Percentiles rank a stretch among this genome's conserved stretches.
Conservation (phyloP, 306 rosid genomes). For the Medicago ruthenica region DNA sequence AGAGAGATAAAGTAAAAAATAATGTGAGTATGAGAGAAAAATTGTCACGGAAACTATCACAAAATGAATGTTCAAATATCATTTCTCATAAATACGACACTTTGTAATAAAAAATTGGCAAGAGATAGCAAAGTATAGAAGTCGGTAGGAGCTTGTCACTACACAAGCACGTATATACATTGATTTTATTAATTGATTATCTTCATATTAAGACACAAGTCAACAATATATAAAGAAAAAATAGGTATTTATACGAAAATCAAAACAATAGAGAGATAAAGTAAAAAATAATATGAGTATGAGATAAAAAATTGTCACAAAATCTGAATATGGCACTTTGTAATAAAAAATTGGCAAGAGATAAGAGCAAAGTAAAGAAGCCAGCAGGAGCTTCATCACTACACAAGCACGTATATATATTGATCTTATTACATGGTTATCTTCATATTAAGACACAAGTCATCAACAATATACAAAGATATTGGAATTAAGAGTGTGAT, state of each 20-base stretch:
- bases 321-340: constrained; percentile 19
- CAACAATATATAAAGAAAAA: neutral
- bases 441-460: no score
- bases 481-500: neutral
- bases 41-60: no score
- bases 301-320: neutral
- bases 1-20: no score
- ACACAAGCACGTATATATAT: constrained; percentile 1
- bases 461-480: neutral
- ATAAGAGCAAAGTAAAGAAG: constrained; percentile 34
- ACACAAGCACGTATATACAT: neutral
- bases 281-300: no score
- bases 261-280: no score
- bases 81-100: no score
- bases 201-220: neutral
- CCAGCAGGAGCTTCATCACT: neutral
- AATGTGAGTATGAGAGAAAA: no score
- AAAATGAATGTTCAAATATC: no score
- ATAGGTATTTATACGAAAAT: no score
- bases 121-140: no score
- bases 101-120: no score
- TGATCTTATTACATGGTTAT: neutral
- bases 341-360: constrained; percentile 5
- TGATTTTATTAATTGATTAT: neutral
- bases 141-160: no score